These are phyloP conservation scores for Trypanosoma platydactyli DNA, from an alignment of 208 protist genomes.

Conservation along the genomic window DNA sequence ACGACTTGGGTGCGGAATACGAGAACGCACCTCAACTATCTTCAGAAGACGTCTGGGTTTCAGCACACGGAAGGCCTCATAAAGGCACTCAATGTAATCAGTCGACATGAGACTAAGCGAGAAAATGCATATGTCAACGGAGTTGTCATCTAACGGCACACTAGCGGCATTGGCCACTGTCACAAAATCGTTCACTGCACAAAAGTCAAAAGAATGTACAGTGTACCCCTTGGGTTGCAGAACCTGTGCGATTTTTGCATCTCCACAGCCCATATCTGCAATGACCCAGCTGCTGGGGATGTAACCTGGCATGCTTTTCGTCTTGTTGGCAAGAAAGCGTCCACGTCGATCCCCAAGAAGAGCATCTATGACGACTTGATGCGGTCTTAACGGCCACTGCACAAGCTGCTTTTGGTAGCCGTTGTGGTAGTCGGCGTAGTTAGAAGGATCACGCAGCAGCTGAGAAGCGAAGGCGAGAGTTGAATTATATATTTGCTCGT, in stretches of 20 bases:
- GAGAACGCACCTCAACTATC: conserved; percentile 93
- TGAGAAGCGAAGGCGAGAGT: conserved; percentile 71
- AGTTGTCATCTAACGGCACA: conserved; percentile 75
- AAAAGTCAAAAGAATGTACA: conserved; percentile 96
- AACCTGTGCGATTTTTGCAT: conserved; percentile 86
- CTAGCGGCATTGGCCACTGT: conserved; percentile 90
- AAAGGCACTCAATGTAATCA: conserved; percentile 92
- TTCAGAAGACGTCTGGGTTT: conserved; percentile 87
- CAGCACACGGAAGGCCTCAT: conserved; percentile 92
- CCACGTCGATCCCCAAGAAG: conserved; percentile 78
- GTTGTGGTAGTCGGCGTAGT: conserved; percentile 91
- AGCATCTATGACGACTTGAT: conserved; percentile 83
- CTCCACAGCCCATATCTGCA: conserved; percentile 96
- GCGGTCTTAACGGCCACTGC: conserved; percentile 94
- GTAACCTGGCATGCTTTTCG: conserved; percentile 78
- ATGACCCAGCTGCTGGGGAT: conserved; percentile 87
- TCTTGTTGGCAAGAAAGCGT: conserved; percentile 75
- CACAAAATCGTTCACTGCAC: conserved; percentile 72
- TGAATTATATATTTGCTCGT: conserved; percentile 90
- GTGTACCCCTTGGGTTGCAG: conserved; percentile 81
- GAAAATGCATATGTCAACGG: conserved; percentile 93
- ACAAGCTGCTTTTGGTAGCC: conserved; percentile 92
- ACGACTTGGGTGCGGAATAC: conserved; percentile 68
- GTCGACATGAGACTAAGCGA: conserved; percentile 95
- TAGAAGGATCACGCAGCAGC: conserved; percentile 75